Conservation (phyloP, 2,329 filamentous ascomycete species). For the Gyromitra esculenta region DNA sequence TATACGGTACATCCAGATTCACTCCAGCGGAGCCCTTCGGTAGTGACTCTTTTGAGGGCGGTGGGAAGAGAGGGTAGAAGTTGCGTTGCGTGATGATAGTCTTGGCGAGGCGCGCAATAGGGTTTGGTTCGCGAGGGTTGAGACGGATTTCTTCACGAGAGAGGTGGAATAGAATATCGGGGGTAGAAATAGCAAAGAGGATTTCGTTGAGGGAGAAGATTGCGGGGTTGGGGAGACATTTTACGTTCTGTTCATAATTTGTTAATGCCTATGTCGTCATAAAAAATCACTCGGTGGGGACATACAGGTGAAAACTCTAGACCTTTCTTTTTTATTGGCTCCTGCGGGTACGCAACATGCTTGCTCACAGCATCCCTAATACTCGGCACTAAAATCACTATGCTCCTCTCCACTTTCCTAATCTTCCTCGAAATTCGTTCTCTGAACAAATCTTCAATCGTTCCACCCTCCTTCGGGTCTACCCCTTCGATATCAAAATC, state of each 20-base stretch:
- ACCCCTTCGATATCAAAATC: slow-evolving; percentile 72
- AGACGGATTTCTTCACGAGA: slow-evolving; percentile 73
- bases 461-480: slow-evolving; percentile 68
- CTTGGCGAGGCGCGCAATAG: slow-evolving; percentile 76
- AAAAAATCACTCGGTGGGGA: background rate
- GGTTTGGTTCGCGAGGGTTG: slow-evolving; percentile 67
- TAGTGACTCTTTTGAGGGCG: slow-evolving; percentile 73
- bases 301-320: slow-evolving; percentile 53
- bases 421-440: slow-evolving; percentile 79
- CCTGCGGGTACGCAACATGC: slow-evolving; percentile 85
- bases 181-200: slow-evolving; percentile 80
- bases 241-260: slow-evolving; percentile 49
- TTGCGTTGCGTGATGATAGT: slow-evolving; percentile 89
- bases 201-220: slow-evolving; percentile 88
- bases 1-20: slow-evolving; percentile 81
- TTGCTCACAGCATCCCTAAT: slow-evolving; percentile 82
- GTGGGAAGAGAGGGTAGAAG: slow-evolving; percentile 89
- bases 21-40: slow-evolving; percentile 74
- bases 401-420: slow-evolving; percentile 73
- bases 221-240: slow-evolving; percentile 74
- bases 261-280: background rate
- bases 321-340: slow-evolving; percentile 44
- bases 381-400: slow-evolving; percentile 71
- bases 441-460: slow-evolving; percentile 83
- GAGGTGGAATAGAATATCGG: slow-evolving; percentile 85